Evolutionary conservation across 352 stramenopile species (phyloP).

Genomic region (Globisporangium cystogenes): DNA sequence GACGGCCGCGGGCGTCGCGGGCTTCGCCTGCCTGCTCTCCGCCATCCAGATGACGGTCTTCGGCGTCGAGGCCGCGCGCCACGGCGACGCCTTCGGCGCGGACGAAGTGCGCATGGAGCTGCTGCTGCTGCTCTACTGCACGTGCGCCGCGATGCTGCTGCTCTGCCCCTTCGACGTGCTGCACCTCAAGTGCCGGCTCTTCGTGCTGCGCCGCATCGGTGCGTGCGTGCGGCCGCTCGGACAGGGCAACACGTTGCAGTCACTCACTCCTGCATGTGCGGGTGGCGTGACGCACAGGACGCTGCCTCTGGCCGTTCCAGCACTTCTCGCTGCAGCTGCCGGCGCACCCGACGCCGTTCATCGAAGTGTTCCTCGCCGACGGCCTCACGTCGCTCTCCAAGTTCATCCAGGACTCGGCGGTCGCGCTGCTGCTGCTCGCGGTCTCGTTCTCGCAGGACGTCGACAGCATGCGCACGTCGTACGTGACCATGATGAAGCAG

Average conservation of each 20-base stretch:
- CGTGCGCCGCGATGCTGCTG: slow-evolving; percentile 34
- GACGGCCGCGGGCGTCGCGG: slow-evolving; percentile 29
- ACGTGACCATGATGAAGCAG: slow-evolving; percentile 68
- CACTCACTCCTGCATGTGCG: not conserved
- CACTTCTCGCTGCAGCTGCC: slow-evolving; percentile 47
- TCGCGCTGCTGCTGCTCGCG: slow-evolving; percentile 57
- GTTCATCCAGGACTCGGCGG: slow-evolving; percentile 66
- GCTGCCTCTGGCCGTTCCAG: slow-evolving; percentile 68
- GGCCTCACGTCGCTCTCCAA: slow-evolving; percentile 82
- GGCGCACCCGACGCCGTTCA: slow-evolving; percentile 52
- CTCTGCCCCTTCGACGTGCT: slow-evolving; percentile 62
- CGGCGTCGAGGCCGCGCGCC: slow-evolving; percentile 30
- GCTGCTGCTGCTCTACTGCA: slow-evolving; percentile 59
- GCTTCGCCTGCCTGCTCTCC: slow-evolving; percentile 29
- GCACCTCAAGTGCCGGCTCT: slow-evolving; percentile 63
- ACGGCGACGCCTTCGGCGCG: slow-evolving; percentile 33
- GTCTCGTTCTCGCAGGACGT: slow-evolving; percentile 46
- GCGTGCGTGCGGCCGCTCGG: too few species aligned
- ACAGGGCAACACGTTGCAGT: too few species aligned
- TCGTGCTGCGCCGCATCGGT: slow-evolving; percentile 46
- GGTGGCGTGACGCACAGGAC: slow-evolving; percentile 4
- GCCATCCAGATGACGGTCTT: slow-evolving; percentile 53
- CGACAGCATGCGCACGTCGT: slow-evolving; percentile 38
- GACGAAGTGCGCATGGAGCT: slow-evolving; percentile 65
- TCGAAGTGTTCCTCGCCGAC: slow-evolving; percentile 78